These are phyloP conservation scores for Fusarium austroafricanum DNA, from an alignment of 2,329 filamentous ascomycete species.

Conservation along the genomic window DNA sequence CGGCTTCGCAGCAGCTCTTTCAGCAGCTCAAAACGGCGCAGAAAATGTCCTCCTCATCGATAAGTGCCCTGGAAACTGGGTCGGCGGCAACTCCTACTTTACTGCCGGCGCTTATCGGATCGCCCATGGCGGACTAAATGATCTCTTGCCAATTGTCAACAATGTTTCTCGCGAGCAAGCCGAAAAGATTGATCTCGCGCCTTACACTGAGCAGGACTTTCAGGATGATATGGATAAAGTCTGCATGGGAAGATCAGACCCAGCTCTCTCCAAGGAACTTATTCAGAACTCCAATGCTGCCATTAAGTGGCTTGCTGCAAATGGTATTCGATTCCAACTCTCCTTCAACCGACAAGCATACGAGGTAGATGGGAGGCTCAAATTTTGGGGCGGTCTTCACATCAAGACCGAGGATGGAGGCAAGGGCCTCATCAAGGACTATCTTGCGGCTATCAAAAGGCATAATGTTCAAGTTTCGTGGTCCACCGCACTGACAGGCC, in stretches of 20 bases:
- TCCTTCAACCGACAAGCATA: slow-evolving; percentile 22
- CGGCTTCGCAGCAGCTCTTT: slow-evolving; percentile 18
- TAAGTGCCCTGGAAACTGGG: slow-evolving; percentile 20
- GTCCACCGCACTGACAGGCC: slow-evolving; percentile 8
- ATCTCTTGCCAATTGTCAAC: slow-evolving; percentile 16
- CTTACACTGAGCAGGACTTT: slow-evolving; percentile 9
- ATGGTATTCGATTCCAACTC: slow-evolving; percentile 15
- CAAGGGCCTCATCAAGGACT: slow-evolving; percentile 15
- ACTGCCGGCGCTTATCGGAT: slow-evolving; percentile 23
- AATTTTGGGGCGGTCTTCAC: slow-evolving; percentile 17
- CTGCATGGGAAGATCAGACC: slow-evolving; percentile 24
- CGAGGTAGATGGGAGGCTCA: slow-evolving; percentile 9
- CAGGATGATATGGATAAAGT: slow-evolving; percentile 15
- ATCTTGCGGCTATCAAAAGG: slow-evolving; percentile 8
- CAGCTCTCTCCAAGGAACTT: slow-evolving; percentile 1
- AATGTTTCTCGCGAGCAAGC: slow-evolving; percentile 13
- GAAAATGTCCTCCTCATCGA: neutral
- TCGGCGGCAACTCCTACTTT: slow-evolving; percentile 17
- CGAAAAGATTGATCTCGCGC: slow-evolving; percentile 8
- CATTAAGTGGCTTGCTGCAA: slow-evolving; percentile 17
- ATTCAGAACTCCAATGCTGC: slow-evolving; percentile 15
- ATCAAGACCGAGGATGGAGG: slow-evolving; percentile 24
- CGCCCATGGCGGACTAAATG: neutral
- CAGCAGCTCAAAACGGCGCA: slow-evolving; percentile 11
- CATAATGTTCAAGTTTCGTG: slow-evolving; percentile 1